Percentiles rank a stretch among this genome's conserved stretches.
Conservation (phyloP, 78 protist genomes). For the Capsaspora owczarzaki region DNA sequence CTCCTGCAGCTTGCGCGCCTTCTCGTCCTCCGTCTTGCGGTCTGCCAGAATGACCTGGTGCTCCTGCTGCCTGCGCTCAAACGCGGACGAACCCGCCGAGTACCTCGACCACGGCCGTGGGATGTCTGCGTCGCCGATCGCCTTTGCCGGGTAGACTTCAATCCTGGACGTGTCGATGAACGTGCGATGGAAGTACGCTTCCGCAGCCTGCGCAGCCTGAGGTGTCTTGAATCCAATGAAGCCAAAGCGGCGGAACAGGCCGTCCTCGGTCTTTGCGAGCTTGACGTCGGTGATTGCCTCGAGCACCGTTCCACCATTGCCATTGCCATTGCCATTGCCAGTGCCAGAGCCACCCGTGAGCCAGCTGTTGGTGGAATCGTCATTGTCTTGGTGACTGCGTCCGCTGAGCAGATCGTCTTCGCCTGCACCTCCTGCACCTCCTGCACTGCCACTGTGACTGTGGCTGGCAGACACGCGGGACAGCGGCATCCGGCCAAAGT, state of each 20-base stretch:
- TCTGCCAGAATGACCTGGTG: neutral
- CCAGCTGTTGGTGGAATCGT: no score
- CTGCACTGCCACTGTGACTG: neutral
- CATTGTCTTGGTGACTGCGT: no score
- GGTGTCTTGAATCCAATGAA: constrained; percentile 80
- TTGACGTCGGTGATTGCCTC: constrained; percentile 49
- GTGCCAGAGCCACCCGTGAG: no score
- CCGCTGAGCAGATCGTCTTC: no score
- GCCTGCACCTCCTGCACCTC: no score
- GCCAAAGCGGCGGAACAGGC: constrained; percentile 69
- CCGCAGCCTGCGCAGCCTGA: constrained; percentile 64
- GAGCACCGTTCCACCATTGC: no score
- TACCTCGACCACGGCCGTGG: constrained; percentile 55
- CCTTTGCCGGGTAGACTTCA: constrained; percentile 60
- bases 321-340: no score
- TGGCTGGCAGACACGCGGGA: no score
- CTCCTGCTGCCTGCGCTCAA: neutral
- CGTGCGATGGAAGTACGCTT: constrained; percentile 44
- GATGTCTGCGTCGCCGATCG: neutral
- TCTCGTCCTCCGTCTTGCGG: neutral
- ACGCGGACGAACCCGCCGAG: constrained; percentile 42
- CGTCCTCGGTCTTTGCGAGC: constrained; percentile 21
- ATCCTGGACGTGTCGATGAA: constrained; percentile 76
- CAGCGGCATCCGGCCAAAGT: no score
- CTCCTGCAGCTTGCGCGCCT: neutral